Percentiles rank a stretch among this genome's conserved stretches.
These are phyloP conservation scores for Annulohypoxylon maeteangense DNA, from an alignment of 495 filamentous ascomycete genomes.

Conservation along the genomic window DNA sequence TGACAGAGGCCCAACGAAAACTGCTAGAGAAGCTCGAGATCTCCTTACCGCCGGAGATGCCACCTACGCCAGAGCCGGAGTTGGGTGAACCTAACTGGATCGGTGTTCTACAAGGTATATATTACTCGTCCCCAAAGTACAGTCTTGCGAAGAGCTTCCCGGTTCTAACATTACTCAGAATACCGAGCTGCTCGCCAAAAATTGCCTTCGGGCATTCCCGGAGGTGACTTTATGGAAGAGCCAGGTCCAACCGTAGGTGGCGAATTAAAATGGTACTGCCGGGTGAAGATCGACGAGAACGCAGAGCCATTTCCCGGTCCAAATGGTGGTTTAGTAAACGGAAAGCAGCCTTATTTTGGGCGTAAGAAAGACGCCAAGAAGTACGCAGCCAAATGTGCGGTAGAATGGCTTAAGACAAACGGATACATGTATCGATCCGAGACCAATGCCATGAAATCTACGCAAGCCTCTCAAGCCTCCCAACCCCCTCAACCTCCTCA, in stretches of 20 bases:
- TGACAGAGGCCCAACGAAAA: slow-evolving; percentile 48
- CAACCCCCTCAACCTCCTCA: neutral
- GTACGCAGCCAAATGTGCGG: slow-evolving; percentile 57
- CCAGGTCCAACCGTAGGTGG: slow-evolving; percentile 16
- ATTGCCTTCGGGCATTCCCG: slow-evolving; percentile 16
- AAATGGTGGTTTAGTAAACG: slow-evolving; percentile 32
- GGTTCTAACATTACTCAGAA: slow-evolving; percentile 34
- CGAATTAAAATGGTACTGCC: slow-evolving; percentile 37
- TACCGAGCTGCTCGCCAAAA: slow-evolving; percentile 29
- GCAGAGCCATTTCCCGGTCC: slow-evolving; percentile 42
- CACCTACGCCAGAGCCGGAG: slow-evolving; percentile 38
- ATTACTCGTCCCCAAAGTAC: neutral
- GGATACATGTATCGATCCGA: slow-evolving; percentile 36
- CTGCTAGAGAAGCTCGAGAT: slow-evolving; percentile 47
- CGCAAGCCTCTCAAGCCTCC: neutral
- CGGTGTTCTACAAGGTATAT: slow-evolving; percentile 48
- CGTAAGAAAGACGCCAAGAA: slow-evolving; percentile 58
- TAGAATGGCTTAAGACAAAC: slow-evolving; percentile 51
- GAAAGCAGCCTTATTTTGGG: slow-evolving; percentile 40
- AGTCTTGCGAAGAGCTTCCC: neutral
- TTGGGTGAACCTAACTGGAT: slow-evolving; percentile 52
- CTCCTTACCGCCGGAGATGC: slow-evolving; percentile 28
- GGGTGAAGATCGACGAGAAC: slow-evolving; percentile 34
- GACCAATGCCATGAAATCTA: slow-evolving; percentile 23
- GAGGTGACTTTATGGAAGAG: slow-evolving; percentile 13